phyloP scores from a whole-genome alignment of 2,329 filamentous ascomycete species.

The Cladophialophora psammophila region DNA sequence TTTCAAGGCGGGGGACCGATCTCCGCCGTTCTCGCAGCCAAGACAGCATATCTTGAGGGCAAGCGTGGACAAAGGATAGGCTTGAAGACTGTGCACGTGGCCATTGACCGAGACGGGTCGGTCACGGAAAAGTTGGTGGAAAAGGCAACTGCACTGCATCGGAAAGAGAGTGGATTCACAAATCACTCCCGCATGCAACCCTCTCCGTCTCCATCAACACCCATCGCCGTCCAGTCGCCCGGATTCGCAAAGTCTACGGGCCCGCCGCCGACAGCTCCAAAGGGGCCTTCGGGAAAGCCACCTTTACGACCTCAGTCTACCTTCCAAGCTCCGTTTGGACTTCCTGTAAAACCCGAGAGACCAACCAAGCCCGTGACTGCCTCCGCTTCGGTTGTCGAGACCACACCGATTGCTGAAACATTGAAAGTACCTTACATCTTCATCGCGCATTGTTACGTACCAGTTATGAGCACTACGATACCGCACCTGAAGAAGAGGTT shows the following conservation, averaged over 20 bases:
- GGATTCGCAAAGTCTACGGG: slow-evolving; percentile 61
- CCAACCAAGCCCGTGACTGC: slow-evolving; percentile 46
- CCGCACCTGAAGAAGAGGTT: slow-evolving; percentile 89
- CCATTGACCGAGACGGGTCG: slow-evolving; percentile 86
- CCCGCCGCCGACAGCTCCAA: slow-evolving; percentile 84
- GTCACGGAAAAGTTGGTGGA: slow-evolving; percentile 82
- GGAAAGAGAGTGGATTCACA: slow-evolving; percentile 56
- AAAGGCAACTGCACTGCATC: slow-evolving; percentile 72
- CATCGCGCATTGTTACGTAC: slow-evolving; percentile 84
- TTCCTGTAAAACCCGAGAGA: slow-evolving; percentile 30
- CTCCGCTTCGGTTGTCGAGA: slow-evolving; percentile 61
- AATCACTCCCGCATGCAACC: slow-evolving; percentile 41
- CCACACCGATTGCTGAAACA: slow-evolving; percentile 69
- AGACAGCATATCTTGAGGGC: slow-evolving; percentile 73
- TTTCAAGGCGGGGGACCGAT: slow-evolving; percentile 62
- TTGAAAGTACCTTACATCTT: slow-evolving; percentile 89
- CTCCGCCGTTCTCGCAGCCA: slow-evolving; percentile 80
- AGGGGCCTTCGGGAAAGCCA: slow-evolving; percentile 74
- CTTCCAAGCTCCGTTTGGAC: slow-evolving; percentile 44
- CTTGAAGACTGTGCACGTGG: slow-evolving; percentile 76
- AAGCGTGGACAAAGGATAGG: slow-evolving; percentile 84
- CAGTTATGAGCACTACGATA: slow-evolving; percentile 83
- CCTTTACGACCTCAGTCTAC: slow-evolving; percentile 45
- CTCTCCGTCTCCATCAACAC: slow-evolving; percentile 36
- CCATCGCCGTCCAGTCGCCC: slow-evolving; percentile 42